Evolutionary conservation across 441 rosid species (phyloP), one percentile per base, ranked within the genome.

Genomic region (Populus trichocarpa): DNA sequence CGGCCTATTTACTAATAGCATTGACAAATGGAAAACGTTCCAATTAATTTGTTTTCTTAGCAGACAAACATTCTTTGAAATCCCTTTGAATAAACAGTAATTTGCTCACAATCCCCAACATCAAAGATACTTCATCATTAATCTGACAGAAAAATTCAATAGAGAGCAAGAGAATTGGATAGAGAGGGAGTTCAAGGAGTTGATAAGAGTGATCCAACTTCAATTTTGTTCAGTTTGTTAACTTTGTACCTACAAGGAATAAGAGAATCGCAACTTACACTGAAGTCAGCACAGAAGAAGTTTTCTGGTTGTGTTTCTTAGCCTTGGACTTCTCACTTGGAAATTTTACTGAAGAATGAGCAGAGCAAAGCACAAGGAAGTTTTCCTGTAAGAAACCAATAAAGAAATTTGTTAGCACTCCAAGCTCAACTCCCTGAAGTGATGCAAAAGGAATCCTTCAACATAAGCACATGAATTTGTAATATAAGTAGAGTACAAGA

Each of bases 361-460:
- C 73, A 28, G 98, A 95, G 81, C 98, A 95, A 71, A 91, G 94
- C 76, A 92, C 36, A 78, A 93, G 91, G 86, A 71, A 93, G 63
- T 88, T 78, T 22, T 86, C 91, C 97, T 93, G 89, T 76, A 72
- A 73, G 35, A 57, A 80, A 35, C 61, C 76, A 76, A 70, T 67
- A 10, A 72, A 80, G 65, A 32, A 80, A 77, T 38, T 61, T 35
- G 70, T 69, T 22, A 71, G 28, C 16, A 32, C 61, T 25, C 53
- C 72, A 72, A 50, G 40, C 61, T 50, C 16, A 77, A 23, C 40
- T 36, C 66, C 68, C 11, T 28, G 63, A n/a, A 36, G 20, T 20
- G 35, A 30, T 74, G 13, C 20, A 68, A 53, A 72, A 72, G 26
- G n/a, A 76, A 33, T 22, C 28, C 64, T 25, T 6, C 33, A 61